Evolutionary conservation across 192 early-diverging fungal genomes (phyloP).

Genomic region (Mortierella hygrophila): DNA sequence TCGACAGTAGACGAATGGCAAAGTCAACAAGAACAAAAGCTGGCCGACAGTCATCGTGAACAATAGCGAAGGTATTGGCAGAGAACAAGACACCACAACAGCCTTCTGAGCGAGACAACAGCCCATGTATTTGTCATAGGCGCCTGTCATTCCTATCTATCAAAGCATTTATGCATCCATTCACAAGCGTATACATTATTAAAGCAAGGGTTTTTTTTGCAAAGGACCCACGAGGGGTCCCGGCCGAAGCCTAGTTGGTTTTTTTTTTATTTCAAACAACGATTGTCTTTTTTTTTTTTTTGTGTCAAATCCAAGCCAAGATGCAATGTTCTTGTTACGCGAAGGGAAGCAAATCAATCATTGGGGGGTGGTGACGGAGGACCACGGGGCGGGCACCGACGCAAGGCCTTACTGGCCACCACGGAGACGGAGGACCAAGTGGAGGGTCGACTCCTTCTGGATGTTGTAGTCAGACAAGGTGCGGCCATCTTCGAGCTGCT

Average conservation of each 20-base stretch:
- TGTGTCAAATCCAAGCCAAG: background rate
- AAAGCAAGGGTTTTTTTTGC: background rate
- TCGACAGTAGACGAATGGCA: background rate
- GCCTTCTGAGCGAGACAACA: background rate
- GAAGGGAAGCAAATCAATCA: background rate
- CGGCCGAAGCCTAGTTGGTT: conserved; percentile 1
- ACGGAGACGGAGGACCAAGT: conserved; percentile 84
- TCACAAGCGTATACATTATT: background rate
- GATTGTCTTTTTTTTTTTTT: conserved; percentile 6
- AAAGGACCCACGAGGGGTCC: background rate
- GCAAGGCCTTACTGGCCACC: conserved; percentile 67
- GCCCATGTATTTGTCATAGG: background rate
- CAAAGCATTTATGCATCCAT: background rate
- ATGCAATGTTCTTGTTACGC: background rate
- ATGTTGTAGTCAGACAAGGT: conserved; percentile 85
- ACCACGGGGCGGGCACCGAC: background rate
- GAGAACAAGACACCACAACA: too few relatives aligned
- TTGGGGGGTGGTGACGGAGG: background rate
- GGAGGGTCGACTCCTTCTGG: conserved; percentile 89
- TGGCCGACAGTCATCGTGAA: background rate
- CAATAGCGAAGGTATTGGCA: too few relatives aligned
- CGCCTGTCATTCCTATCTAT: background rate
- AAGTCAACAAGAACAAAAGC: background rate
- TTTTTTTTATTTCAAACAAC: conserved; percentile 10
- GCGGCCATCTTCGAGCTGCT: conserved; percentile 87